Evolutionary conservation across 768 basidiomycete species (phyloP).

Genomic region (Pisolithus albus): DNA sequence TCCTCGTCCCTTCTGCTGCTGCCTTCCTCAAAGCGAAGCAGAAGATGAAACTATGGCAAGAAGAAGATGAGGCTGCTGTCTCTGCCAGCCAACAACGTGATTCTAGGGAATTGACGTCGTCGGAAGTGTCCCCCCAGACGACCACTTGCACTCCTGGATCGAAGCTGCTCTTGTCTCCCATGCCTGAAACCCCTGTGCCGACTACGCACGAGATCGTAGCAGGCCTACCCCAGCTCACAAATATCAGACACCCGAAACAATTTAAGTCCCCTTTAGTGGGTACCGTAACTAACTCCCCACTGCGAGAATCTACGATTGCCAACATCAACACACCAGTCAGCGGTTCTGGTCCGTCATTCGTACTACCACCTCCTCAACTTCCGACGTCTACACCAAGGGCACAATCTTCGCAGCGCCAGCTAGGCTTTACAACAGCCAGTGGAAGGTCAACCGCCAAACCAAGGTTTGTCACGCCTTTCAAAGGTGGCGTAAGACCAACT

Average conservation of each 20-base stretch:
- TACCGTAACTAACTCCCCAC: constrained; percentile 3
- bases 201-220: constrained; percentile 16
- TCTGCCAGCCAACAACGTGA: constrained; percentile 13
- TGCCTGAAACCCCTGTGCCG: constrained; percentile 37
- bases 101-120: constrained; percentile 10
- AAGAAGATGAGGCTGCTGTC: constrained; percentile 23
- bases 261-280: constrained; percentile 44
- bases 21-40: constrained; percentile 52
- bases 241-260: constrained; percentile 24
- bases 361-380: constrained; percentile 29
- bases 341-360: constrained; percentile 1
- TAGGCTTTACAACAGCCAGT: constrained; percentile 19
- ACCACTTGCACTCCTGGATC: constrained; percentile 33
- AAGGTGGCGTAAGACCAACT: constrained; percentile 42
- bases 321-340: constrained; percentile 18
- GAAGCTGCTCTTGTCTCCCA: constrained; percentile 24
- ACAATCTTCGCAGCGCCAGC: constrained; percentile 10
- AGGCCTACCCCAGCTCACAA: constrained; percentile 9
- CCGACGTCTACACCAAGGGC: constrained; percentile 20
- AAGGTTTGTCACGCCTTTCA: constrained; percentile 61
- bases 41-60: constrained; percentile 44
- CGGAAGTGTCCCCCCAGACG: constrained; percentile 15
- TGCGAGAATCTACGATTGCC: constrained; percentile 24
- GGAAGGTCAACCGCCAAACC: constrained; percentile 27
- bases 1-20: constrained; percentile 45